phyloP scores from a whole-genome alignment of 345 rosid genomes.

The Hypericum androsaemum region DNA sequence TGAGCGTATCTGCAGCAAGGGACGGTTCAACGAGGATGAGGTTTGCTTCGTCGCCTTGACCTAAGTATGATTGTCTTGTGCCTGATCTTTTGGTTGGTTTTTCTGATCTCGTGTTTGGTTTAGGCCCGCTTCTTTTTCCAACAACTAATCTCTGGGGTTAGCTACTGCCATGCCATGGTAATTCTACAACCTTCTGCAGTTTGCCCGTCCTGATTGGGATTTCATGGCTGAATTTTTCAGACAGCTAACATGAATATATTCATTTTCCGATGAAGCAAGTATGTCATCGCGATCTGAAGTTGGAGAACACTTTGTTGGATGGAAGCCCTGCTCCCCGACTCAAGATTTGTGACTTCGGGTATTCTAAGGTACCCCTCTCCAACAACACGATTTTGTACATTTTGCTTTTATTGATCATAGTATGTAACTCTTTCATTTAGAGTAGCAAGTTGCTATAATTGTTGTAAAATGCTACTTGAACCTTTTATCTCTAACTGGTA shows the following conservation, averaged over 20 bases:
- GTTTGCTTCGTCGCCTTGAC: background rate
- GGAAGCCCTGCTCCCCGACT: constrained; percentile 27
- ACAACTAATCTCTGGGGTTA: constrained; percentile 29
- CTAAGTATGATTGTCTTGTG: background rate
- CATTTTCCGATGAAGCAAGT: constrained; percentile 25
- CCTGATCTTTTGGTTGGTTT: background rate
- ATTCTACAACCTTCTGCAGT: background rate
- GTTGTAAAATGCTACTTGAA: background rate
- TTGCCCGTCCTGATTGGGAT: background rate
- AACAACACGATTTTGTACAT: background rate
- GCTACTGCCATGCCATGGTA: constrained; percentile 32
- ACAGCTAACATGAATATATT: background rate
- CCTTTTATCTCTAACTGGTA: too few relatives aligned
- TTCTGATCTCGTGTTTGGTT: constrained; percentile 2
- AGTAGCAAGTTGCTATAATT: background rate
- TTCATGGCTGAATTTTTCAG: background rate
- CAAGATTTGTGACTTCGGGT: constrained; percentile 29
- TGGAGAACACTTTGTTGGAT: constrained; percentile 28
- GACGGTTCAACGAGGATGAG: constrained; percentile 27
- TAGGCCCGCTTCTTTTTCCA: constrained; percentile 32
- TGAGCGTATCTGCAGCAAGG: constrained; percentile 22
- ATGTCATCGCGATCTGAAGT: constrained; percentile 31
- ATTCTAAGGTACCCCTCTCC: constrained; percentile 20
- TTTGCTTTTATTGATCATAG: background rate
- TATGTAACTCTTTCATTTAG: background rate